Evolutionary conservation across 805 yeast species (phyloP), one percentile per base, ranked within the genome.

Genomic region (Barnettozyma sp.): DNA sequence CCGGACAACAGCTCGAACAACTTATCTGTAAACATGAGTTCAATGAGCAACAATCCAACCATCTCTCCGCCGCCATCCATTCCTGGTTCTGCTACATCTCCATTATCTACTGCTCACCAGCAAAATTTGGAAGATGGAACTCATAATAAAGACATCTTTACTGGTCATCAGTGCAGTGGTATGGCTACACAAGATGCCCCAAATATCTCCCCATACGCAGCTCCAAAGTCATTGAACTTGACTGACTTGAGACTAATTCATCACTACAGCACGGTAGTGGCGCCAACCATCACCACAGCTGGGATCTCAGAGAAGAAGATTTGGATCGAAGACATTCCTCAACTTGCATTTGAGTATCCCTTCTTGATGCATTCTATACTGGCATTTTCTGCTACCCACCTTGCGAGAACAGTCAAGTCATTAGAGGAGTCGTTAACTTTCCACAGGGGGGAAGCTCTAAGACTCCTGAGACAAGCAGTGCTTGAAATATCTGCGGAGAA

Each of bases 371-470:
- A 90, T 54, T 79, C 94, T 1, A 69, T 90, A 11, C 64, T 90
- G 36, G 95, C 95, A 18, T 84, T 90, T 51, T 78, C 94, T 38
- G 97, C 97, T 2, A 85, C 97, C 0, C 97, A 90, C 61, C 61
- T 88, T 34, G 77, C 92, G 5, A 63, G 94, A 42, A 76, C 82
- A 3, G 84, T 80, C 46, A 68, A 76, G 30, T 84, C 88, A 0
- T 66, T 82, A 43, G 92, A 82, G 50, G 82, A 80, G 50, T 78
- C 82, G 44, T 92, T 86, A 7, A 84, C 94, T 0, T 69, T 77
- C 34, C 97, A 90, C 59, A 62, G 97, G 26, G 84, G 94, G 10
- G 94, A 85, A 55, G 95, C 97, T 0, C 62, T 90, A 32, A 63
- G 87, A 35, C 62, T 86, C 28, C 61, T 90, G 35, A 65, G 97